Base-by-base conservation (phyloP, 2,329 filamentous ascomycete genomes). In the Cladophialophora exuberans region DNA sequence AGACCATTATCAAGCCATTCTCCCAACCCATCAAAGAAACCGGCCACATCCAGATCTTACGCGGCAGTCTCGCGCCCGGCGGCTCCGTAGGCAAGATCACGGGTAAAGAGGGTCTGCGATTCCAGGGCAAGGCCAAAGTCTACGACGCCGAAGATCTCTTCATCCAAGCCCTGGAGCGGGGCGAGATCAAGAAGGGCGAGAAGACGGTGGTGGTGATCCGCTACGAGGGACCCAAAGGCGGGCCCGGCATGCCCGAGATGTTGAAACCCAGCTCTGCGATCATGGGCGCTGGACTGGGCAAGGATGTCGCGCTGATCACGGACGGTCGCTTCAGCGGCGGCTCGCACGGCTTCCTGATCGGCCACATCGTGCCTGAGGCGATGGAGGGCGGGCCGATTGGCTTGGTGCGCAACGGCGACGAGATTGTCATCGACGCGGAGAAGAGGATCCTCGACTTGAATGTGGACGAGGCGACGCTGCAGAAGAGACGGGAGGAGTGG, bases 321-420 rank as follows among this genome's bases (percentile, higher is more conserved):
- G 87, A 90, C 65, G 86, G 86, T 0, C 83, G 88, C 33, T 92
- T 90, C 79, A 88, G 84, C 6, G 90, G 90, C 54, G 90, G 89
- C 48, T 88, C 83, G 59, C 89, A 94, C 80, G 89, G 89, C 33
- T 94, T 94, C 81, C 77, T 94, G 64, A 93, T 94, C 66, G 89
- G 89, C 1, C 89, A 94, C 73, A 88, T 96, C 59, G 89, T 92
- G 35, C 90, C 90, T 22, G 90, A 96, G 75, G 90, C 90, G 6
- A 86, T 89, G 68, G 88, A 89, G 62, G 90, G 90, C 45, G 90
- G 90, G 0, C 90, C 90, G 2, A 94, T 96, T 59, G 90, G 83
- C 11, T 79, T 96, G 9, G 87, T 94, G n/a, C 72, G 82, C 64
- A 86, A 96, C 63, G 90, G 90, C 22, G 90, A 96, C 69, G 79